phyloP scores from a whole-genome alignment of 345 rosid species.

The Salix brachista region DNA sequence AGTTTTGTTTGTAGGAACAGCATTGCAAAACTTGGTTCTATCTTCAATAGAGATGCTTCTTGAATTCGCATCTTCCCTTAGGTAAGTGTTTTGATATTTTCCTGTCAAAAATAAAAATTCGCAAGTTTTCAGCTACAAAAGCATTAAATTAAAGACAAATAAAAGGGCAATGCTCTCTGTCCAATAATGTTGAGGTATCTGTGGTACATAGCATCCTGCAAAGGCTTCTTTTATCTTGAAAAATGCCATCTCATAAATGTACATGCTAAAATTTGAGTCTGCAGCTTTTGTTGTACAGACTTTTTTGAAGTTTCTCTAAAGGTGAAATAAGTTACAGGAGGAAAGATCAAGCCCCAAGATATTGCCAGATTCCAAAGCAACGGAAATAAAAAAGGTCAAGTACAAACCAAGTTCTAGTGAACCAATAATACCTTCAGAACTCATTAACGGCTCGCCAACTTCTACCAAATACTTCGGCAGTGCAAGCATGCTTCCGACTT shows the following conservation, averaged over 20 bases:
- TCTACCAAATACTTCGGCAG: constrained; percentile 1
- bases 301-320: not conserved
- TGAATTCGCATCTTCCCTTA: constrained; percentile 19
- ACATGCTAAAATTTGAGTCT: not conserved
- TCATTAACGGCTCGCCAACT: constrained; percentile 1
- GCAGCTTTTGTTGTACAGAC: not conserved
- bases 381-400: not conserved
- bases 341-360: not conserved
- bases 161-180: not conserved
- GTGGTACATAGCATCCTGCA: not conserved
- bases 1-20: constrained; percentile 33
- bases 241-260: not conserved
- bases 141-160: not conserved
- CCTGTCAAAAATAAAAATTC: constrained; percentile 24
- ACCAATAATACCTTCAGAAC: not conserved
- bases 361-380: not conserved
- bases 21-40: constrained; percentile 20
- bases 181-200: not conserved
- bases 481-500: not conserved
- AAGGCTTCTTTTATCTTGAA: not conserved
- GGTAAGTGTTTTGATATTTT: constrained; percentile 15
- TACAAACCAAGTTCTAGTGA: not conserved
- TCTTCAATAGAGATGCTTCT: constrained; percentile 21
- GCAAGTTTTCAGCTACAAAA: not conserved
- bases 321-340: not conserved